These are phyloP conservation scores for Suillus occidentalis DNA, from an alignment of 768 basidiomycete genomes.

Conservation along the genomic window DNA sequence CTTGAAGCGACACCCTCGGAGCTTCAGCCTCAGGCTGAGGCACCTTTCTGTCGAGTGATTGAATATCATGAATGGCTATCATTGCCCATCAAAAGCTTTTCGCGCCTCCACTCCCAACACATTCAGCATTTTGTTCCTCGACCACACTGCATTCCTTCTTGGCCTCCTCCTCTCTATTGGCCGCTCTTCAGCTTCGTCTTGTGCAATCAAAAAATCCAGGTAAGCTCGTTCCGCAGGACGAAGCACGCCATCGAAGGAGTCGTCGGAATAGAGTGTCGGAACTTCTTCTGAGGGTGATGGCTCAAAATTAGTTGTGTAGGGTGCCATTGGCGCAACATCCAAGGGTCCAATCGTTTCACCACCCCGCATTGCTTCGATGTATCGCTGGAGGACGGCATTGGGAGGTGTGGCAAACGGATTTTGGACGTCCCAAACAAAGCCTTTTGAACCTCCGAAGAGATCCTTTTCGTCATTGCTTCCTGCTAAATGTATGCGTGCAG, in stretches of 20 bases:
- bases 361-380: neutral
- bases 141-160: constrained; percentile 9
- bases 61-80: neutral
- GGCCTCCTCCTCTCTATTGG: constrained; percentile 6
- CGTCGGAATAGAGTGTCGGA: neutral
- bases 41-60: neutral
- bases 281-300: no score
- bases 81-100: constrained; percentile 6
- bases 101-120: constrained; percentile 13
- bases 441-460: neutral
- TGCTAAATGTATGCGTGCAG: neutral
- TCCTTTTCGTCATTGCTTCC: neutral
- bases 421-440: constrained; percentile 18
- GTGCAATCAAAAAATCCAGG: constrained; percentile 4
- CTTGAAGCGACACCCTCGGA: no score
- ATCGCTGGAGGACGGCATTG: neutral
- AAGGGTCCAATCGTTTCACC: constrained; percentile 5
- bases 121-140: constrained; percentile 11
- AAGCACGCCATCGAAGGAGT: neutral
- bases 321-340: neutral
- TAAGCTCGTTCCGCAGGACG: constrained; percentile 5
- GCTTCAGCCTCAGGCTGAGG: no score
- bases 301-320: neutral
- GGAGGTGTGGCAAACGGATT: constrained; percentile 16
- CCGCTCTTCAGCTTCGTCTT: constrained; percentile 6